These are phyloP conservation scores for Podospora pseudoanserina DNA, from an alignment of 495 filamentous ascomycete genomes.

Conservation along the genomic window DNA sequence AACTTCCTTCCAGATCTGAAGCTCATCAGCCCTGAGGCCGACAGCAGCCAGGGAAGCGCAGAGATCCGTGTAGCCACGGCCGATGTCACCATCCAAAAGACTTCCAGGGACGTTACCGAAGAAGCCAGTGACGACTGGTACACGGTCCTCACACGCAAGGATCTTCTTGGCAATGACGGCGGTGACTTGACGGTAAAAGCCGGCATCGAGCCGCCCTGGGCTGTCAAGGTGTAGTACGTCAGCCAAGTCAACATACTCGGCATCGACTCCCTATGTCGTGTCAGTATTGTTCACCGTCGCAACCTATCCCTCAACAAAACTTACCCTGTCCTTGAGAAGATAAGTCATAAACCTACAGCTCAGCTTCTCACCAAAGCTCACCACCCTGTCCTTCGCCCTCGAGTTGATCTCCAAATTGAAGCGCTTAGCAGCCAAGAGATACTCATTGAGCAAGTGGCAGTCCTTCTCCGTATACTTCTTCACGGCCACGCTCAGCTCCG, in stretches of 20 bases:
- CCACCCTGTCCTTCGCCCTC: conserved; percentile 80
- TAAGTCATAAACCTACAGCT: conserved; percentile 84
- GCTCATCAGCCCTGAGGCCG: conserved; percentile 68
- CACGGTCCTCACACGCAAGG: conserved; percentile 60
- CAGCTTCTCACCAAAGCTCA: conserved; percentile 91
- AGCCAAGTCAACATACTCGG: conserved; percentile 82
- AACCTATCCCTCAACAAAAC: not conserved
- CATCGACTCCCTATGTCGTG: conserved; percentile 58
- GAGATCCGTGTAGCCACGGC: conserved; percentile 85
- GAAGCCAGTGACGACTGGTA: conserved; percentile 80
- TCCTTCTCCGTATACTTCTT: conserved; percentile 64
- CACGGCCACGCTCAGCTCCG: conserved; percentile 55
- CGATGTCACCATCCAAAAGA: conserved; percentile 69
- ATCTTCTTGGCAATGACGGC: conserved; percentile 63
- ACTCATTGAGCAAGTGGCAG: conserved; percentile 59
- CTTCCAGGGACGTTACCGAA: conserved; percentile 84
- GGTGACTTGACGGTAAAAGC: conserved; percentile 76
- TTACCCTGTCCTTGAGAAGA: conserved; percentile 62
- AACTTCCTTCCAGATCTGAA: conserved; percentile 93
- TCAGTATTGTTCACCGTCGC: not conserved
- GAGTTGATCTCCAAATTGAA: conserved; percentile 70
- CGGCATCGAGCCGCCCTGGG: conserved; percentile 61
- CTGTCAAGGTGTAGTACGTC: conserved; percentile 65
- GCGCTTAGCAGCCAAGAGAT: conserved; percentile 52
- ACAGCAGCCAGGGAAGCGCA: conserved; percentile 82